Conservation (phyloP, 2,329 filamentous ascomycete species). For the Emmonsia crescens region DNA sequence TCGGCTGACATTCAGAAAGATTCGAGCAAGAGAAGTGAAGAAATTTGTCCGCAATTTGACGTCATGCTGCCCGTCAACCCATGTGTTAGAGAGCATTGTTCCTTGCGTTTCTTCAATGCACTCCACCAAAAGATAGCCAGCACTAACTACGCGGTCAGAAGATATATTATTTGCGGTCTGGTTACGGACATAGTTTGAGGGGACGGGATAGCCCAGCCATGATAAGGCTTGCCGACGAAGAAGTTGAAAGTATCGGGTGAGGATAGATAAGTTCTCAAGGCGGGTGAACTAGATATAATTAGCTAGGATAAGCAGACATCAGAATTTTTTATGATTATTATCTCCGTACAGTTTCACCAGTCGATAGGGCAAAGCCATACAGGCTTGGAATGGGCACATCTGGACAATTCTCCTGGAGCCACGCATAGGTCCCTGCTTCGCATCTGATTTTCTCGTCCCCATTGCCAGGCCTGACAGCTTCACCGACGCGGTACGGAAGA, state of each 20-base stretch:
- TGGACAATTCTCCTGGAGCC: slow-evolving; percentile 6
- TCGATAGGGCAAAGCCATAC: slow-evolving; percentile 9
- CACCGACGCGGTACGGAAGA: not conserved
- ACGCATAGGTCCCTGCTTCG: slow-evolving; percentile 1
- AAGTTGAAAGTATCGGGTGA: no score
- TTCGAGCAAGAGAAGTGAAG: not conserved
- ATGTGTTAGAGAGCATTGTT: not conserved
- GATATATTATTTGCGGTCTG: no score
- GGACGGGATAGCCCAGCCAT: no score
- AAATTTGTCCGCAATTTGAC: not conserved
- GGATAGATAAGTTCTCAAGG: no score
- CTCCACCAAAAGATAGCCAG: no score
- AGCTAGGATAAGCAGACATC: no score
- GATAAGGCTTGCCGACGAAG: no score
- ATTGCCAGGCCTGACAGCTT: slow-evolving; percentile 1
- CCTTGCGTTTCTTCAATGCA: not conserved
- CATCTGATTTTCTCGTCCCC: not conserved
- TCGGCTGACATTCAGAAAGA: not conserved
- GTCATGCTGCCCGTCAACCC: not conserved
- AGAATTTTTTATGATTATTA: no score
- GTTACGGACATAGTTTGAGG: no score
- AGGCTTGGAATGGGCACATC: slow-evolving; percentile 9
- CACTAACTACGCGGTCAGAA: no score
- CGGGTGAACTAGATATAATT: no score
- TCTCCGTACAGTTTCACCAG: slow-evolving; percentile 9